Evolutionary conservation across 2,329 filamentous ascomycete species (phyloP).

Genomic region (Curvularia sp.): DNA sequence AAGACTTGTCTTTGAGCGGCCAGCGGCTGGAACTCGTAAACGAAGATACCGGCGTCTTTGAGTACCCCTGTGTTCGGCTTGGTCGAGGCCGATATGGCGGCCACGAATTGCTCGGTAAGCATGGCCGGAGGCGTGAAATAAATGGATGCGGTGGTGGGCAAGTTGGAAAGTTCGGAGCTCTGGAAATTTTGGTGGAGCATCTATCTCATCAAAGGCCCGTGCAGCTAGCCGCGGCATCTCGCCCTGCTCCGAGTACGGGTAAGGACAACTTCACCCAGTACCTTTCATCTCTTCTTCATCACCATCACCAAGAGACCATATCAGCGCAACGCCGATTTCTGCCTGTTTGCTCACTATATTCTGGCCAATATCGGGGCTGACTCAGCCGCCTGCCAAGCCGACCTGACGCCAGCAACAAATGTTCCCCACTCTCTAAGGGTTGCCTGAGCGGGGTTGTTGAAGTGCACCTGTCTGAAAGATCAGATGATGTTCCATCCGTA

Average conservation of each 20-base stretch:
- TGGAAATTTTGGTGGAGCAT: slow-evolving; percentile 26
- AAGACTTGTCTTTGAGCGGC: slow-evolving; percentile 77
- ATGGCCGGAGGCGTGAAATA: slow-evolving; percentile 41
- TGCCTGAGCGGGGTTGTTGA: background rate
- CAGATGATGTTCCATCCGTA: background rate
- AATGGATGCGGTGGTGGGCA: slow-evolving; percentile 10
- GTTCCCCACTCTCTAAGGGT: background rate
- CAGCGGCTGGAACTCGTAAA: slow-evolving; percentile 81
- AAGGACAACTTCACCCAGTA: background rate
- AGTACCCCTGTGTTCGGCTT: slow-evolving; percentile 57
- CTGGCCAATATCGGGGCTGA: background rate
- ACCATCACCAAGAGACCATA: background rate
- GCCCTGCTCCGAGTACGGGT: background rate
- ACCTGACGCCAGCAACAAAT: background rate
- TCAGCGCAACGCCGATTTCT: background rate
- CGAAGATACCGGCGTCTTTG: slow-evolving; percentile 86
- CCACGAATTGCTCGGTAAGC: slow-evolving; percentile 60
- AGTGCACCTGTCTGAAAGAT: background rate
- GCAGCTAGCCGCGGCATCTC: slow-evolving; percentile 12
- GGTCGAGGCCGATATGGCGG: slow-evolving; percentile 56
- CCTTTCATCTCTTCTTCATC: background rate
- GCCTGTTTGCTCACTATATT: too few species aligned
- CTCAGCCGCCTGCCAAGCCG: background rate
- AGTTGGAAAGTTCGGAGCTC: slow-evolving; percentile 13
- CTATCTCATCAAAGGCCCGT: slow-evolving; percentile 5